A percentile compares a stretch with the other conserved stretches of the same genome.
phyloP scores from a whole-genome alignment of 139 green algal genomes.

The Eudorina sp. region DNA sequence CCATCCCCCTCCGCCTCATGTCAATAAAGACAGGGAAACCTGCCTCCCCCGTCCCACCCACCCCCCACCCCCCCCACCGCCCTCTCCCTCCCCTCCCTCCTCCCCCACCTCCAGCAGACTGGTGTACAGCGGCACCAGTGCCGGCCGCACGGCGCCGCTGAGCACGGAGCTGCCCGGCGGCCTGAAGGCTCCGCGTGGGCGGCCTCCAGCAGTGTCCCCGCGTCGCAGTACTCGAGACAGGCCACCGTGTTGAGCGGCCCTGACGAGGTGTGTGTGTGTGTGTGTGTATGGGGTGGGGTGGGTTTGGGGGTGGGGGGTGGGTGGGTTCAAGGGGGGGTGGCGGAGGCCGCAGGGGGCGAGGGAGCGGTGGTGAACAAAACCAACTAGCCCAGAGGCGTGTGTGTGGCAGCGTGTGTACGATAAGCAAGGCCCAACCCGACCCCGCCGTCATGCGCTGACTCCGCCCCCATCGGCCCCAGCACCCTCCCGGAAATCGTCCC shows the following conservation, averaged over 20 bases:
- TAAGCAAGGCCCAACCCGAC: too few species aligned
- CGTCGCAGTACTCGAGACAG: slow-evolving; percentile 50
- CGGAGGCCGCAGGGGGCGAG: not conserved
- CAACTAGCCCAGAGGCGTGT: too few species aligned
- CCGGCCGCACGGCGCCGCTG: slow-evolving; percentile 23
- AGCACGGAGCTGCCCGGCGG: not conserved
- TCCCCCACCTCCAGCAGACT: slow-evolving; percentile 29
- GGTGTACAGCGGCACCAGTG: slow-evolving; percentile 42
- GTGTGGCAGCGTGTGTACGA: too few species aligned
- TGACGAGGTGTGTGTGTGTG: not conserved
- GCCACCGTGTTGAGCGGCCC: slow-evolving; percentile 34
- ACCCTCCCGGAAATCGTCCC: too few species aligned
- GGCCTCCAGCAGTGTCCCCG: slow-evolving; percentile 50
- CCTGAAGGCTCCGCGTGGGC: slow-evolving; percentile 25
- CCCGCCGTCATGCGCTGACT: too few species aligned
- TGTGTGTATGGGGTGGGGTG: not conserved
- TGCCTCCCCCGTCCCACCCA: too few species aligned
- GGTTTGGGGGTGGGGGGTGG: not conserved
- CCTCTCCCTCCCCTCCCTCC: not conserved
- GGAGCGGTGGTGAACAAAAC: not conserved
- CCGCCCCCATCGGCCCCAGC: too few species aligned
- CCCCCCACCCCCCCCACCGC: not conserved
- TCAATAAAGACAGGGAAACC: too few species aligned
- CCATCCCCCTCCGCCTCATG: too few species aligned
- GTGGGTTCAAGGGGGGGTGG: not conserved